Evolutionary conservation across 2,329 filamentous ascomycete species (phyloP).

Genomic region (Sporothrix pseudoabietina): DNA sequence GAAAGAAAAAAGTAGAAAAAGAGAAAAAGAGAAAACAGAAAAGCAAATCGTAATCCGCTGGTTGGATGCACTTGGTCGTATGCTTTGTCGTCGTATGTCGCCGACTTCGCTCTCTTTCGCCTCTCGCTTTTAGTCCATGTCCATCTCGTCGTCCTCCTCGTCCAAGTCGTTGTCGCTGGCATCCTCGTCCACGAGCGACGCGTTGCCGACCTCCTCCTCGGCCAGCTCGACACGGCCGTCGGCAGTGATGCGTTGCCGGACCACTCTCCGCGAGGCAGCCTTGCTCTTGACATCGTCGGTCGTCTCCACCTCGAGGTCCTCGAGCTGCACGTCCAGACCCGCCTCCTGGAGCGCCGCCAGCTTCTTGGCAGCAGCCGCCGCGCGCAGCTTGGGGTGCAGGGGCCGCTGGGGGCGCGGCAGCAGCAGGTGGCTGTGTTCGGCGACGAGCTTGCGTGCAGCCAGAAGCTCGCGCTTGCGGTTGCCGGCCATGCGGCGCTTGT

Average conservation of each 20-base stretch:
- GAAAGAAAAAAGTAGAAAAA: not conserved
- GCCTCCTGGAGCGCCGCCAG: constrained; percentile 37
- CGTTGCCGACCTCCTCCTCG: constrained; percentile 32
- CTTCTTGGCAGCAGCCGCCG: constrained; percentile 43
- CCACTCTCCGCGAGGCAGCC: constrained; percentile 42
- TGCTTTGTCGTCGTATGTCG: not conserved
- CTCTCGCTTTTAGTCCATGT: constrained; percentile 29
- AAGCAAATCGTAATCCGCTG: constrained; percentile 13
- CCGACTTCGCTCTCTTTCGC: not conserved
- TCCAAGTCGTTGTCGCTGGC: constrained; percentile 35
- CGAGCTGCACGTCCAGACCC: constrained; percentile 62
- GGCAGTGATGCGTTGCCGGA: constrained; percentile 43
- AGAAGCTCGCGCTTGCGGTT: constrained; percentile 82
- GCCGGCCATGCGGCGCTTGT: constrained; percentile 89
- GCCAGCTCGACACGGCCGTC: constrained; percentile 47
- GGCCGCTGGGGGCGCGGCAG: constrained; percentile 57
- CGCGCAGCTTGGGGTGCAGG: constrained; percentile 50
- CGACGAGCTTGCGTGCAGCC: constrained; percentile 82
- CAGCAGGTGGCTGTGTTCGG: constrained; percentile 89
- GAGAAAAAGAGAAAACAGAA: constrained; percentile 15
- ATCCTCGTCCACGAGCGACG: constrained; percentile 35
- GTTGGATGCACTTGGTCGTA: not conserved
- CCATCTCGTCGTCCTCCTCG: constrained; percentile 32
- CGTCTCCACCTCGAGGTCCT: constrained; percentile 40
- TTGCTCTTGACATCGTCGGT: constrained; percentile 39